Conservation (phyloP, 129 eudicot species). For the Artemisia annua region DNA sequence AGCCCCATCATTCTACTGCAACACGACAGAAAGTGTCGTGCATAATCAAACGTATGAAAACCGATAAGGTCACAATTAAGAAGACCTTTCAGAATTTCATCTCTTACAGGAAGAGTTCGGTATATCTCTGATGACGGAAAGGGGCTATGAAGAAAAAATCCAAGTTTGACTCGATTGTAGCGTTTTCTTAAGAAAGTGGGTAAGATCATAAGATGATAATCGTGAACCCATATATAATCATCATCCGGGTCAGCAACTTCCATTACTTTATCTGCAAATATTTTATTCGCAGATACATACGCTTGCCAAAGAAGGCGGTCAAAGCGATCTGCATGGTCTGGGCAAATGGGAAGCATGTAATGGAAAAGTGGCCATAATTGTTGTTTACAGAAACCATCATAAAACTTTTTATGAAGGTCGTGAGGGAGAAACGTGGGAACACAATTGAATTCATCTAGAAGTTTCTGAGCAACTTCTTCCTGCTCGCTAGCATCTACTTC, state of each 20-base stretch:
- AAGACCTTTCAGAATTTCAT: conserved; percentile 75
- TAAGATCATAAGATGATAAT: conserved; percentile 87
- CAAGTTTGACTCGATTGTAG: conserved; percentile 64
- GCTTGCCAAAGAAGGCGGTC: conserved; percentile 85
- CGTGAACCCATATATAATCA: conserved; percentile 85
- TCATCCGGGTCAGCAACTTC: conserved; percentile 82
- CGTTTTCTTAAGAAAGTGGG: conserved; percentile 76
- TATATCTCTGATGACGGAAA: conserved; percentile 87
- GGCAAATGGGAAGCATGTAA: conserved; percentile 88
- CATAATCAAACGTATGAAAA: conserved; percentile 89
- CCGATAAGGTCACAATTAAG: conserved; percentile 81
- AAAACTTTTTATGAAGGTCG: conserved; percentile 64
- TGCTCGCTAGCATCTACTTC: conserved; percentile 67
- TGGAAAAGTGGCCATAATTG: conserved; percentile 90
- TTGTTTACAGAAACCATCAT: conserved; percentile 86
- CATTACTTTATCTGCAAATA: conserved; percentile 78
- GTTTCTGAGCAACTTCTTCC: conserved; percentile 74
- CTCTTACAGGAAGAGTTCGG: conserved; percentile 77
- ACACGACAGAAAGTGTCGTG: conserved; percentile 83
- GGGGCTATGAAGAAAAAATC: conserved; percentile 87
- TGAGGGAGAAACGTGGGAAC: conserved; percentile 83
- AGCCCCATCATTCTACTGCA: conserved; percentile 85
- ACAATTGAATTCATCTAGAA: conserved; percentile 80
- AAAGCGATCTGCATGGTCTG: conserved; percentile 75
- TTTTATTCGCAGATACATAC: conserved; percentile 73